Evolutionary conservation across 2,329 filamentous ascomycete genomes (phyloP), one percentile per base, ranked within the genome.

Genomic region (Hypoxylon sp.): DNA sequence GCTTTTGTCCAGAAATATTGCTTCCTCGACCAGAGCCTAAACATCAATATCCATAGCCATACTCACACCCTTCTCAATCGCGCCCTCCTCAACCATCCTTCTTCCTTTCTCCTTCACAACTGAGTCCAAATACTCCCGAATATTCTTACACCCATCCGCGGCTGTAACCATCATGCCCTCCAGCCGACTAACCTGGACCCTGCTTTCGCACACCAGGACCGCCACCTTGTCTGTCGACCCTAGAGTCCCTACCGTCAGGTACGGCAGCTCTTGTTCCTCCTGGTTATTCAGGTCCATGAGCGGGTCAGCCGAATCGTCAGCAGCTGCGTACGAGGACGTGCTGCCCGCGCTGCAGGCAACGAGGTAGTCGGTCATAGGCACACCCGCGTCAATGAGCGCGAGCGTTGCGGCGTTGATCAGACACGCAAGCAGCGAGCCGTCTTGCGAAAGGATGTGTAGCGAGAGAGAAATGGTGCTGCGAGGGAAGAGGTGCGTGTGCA

Each of bases 111-210:
- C 88, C 77, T 91, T 89, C 50, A 98, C 90, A 13, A 97, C 91
- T 6, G 86, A 85, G 79, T 98, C 95, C 75, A 99, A 78, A 55
- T 97, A 91, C 72, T 89, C 87, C 71, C 93, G 88, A 42, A 98
- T 90, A 78, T 95, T 91, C 81, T 91, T 94, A 80, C 95, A 98
- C 4, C 95, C 96, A 78, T 98, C 95, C 54, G 98, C 90, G 0
- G 92, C 95, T 1, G 97, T 94, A 0, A 93, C 94, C 74, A 99
- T 83, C 95, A 99, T 97, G 0, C 92, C 92, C 82, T 99, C 95
- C 66, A 98, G 78, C 64, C 94, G 88, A 64, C 86, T 86, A 70
- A 92, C 89, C 80, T 97, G 92, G n/a, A 97, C 91, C 53, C 93
- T 89, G 61, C 91, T 96, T 85, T 98, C 96, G 86, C 97, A 92